Percentiles rank a stretch among this genome's conserved stretches.
These are phyloP conservation scores for Diaporthe destruens DNA, from an alignment of 2,329 filamentous ascomycete species.

Conservation along the genomic window DNA sequence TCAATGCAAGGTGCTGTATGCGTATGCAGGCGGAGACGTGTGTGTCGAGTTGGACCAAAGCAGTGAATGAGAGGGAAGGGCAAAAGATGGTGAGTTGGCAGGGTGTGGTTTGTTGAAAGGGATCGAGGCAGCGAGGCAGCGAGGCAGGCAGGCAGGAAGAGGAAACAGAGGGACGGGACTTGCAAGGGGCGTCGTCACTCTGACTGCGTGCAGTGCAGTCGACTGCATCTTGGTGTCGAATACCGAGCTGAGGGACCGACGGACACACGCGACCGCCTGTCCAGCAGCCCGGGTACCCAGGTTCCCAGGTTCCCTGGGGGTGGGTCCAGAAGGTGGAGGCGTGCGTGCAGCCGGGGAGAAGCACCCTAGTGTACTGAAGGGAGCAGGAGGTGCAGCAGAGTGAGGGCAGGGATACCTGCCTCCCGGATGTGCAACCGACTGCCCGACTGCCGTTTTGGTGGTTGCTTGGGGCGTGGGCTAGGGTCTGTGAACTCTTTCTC, in stretches of 20 bases:
- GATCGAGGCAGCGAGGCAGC: constrained; percentile 28
- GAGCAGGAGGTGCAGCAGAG: constrained; percentile 7
- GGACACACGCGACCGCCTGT: constrained; percentile 23
- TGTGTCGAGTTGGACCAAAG: neutral
- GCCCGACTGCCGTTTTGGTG: constrained; percentile 11
- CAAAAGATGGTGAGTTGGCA: constrained; percentile 42
- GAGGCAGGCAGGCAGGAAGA: neutral
- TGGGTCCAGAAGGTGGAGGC: neutral
- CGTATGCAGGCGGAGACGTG: neutral
- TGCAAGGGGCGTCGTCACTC: constrained; percentile 7
- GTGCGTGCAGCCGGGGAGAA: constrained; percentile 27
- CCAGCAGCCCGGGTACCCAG: neutral
- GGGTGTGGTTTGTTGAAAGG: constrained; percentile 33
- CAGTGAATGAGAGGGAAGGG: constrained; percentile 18
- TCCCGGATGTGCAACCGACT: constrained; percentile 19
- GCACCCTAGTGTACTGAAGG: neutral
- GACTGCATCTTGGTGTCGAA: neutral
- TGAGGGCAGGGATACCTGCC: constrained; percentile 10
- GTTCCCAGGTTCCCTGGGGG: too few species aligned
- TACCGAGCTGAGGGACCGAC: constrained; percentile 11
- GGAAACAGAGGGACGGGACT: constrained; percentile 8
- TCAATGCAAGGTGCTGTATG: constrained; percentile 19
- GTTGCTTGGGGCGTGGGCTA: neutral
- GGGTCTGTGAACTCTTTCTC: neutral
- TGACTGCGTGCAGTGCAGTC: neutral